Evolutionary conservation across 768 basidiomycete genomes (phyloP).

Genomic region (Suillus sp.): DNA sequence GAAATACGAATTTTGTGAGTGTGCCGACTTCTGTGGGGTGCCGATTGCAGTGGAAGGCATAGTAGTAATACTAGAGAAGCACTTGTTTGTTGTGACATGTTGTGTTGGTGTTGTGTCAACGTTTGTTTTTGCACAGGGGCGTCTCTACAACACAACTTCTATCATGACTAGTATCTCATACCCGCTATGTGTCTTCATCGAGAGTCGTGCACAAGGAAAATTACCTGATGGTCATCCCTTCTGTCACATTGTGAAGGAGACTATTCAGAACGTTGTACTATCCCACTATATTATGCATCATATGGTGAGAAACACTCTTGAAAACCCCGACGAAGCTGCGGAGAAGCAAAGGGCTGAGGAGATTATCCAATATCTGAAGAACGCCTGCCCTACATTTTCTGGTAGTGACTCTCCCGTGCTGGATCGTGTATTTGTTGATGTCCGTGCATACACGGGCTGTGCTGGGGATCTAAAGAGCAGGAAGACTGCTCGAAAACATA

Average conservation of each 20-base stretch:
- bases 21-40: too few species aligned
- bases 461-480: neutral
- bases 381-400: neutral
- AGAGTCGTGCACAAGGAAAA: neutral
- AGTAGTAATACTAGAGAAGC: too few species aligned
- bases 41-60: too few species aligned
- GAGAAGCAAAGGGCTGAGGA: neutral
- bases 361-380: neutral
- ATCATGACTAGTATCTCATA: neutral
- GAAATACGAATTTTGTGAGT: too few species aligned
- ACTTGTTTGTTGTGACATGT: too few species aligned
- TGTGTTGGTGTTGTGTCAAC: too few species aligned
- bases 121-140: too few species aligned
- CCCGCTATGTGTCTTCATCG: neutral
- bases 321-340: neutral
- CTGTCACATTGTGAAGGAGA: neutral
- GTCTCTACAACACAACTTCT: neutral
- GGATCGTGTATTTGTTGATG: neutral
- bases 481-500: neutral
- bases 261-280: neutral
- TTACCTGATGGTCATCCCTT: neutral
- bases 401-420: neutral
- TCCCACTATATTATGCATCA: neutral
- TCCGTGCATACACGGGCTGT: conserved; percentile 1
- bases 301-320: neutral